A percentile compares a stretch with the other conserved stretches of the same genome.
phyloP scores from a whole-genome alignment of 208 protist species.

The Trichomonas tenax region DNA sequence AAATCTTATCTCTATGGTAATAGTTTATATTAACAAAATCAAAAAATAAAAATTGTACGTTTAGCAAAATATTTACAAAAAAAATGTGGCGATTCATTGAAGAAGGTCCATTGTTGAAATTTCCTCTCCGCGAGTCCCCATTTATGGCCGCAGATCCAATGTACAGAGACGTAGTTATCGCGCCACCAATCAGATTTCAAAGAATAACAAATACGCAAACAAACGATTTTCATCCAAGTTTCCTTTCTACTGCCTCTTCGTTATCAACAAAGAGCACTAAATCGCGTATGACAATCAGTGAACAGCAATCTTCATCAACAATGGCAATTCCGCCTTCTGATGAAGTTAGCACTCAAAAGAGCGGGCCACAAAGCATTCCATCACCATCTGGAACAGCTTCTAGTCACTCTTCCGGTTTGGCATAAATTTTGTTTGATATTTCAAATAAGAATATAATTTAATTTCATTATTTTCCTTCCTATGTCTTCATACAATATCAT shows the following conservation, averaged over 20 bases:
- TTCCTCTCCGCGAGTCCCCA: not conserved
- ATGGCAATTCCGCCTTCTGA: not conserved
- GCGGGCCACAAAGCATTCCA: not conserved
- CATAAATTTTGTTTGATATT: not conserved
- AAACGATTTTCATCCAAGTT: not conserved
- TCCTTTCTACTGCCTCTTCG: not conserved
- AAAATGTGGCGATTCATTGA: conserved; percentile 18
- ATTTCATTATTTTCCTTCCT: not conserved
- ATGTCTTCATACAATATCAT: not conserved
- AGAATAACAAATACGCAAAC: not conserved
- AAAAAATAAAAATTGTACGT: not conserved
- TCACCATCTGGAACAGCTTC: not conserved
- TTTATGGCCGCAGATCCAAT: conserved; percentile 15
- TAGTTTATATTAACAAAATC: too few species aligned
- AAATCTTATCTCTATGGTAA: too few species aligned
- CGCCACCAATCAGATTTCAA: not conserved
- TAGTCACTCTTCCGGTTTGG: not conserved
- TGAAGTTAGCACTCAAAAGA: not conserved
- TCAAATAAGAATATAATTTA: not conserved
- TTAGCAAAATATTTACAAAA: not conserved
- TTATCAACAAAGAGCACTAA: not conserved
- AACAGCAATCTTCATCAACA: not conserved
- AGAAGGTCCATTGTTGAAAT: not conserved
- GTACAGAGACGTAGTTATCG: not conserved
- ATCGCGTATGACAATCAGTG: not conserved